A percentile compares a stretch with the other conserved stretches of the same genome.
Conservation (phyloP, 345 rosid genomes). For the Corchorus olitorius region DNA sequence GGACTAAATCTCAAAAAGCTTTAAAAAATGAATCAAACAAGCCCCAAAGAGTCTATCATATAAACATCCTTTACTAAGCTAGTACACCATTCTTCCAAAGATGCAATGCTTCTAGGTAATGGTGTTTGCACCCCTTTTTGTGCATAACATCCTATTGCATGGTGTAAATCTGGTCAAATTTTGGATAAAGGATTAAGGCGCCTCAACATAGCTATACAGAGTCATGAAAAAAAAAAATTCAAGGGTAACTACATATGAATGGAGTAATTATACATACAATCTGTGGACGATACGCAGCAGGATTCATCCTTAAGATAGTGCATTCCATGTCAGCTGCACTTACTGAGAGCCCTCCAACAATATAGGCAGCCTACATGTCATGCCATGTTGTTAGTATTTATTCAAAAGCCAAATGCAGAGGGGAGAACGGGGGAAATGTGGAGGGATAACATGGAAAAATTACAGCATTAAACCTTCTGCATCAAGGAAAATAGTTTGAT, state of each 20-base stretch:
- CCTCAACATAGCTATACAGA: not conserved
- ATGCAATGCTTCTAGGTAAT: not conserved
- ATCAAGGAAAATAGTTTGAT: conserved; percentile 54
- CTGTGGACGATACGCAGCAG: conserved; percentile 58
- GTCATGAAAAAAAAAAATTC: not conserved
- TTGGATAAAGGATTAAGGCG: not conserved
- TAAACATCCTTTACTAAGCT: conserved; percentile 10
- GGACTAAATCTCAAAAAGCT: not conserved
- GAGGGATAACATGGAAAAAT: conserved; percentile 9
- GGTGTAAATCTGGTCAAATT: conserved; percentile 12
- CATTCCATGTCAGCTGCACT: conserved; percentile 65
- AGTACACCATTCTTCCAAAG: not conserved
- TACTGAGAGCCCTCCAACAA: conserved; percentile 55
- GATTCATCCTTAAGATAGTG: conserved; percentile 60
- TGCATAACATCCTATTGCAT: not conserved
- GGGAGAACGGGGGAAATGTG: not conserved
- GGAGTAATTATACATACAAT: conserved; percentile 44
- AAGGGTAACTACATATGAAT: conserved; percentile 15
- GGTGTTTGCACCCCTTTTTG: not conserved
- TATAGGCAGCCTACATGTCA: conserved; percentile 59
- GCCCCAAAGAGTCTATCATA: not conserved
- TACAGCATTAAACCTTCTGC: conserved; percentile 54
- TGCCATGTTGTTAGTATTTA: conserved; percentile 19
- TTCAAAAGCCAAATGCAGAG: conserved; percentile 2
- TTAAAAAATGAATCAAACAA: not conserved